Base-by-base conservation (phyloP, 2,329 filamentous ascomycete species). In the Penicillium sp. region DNA sequence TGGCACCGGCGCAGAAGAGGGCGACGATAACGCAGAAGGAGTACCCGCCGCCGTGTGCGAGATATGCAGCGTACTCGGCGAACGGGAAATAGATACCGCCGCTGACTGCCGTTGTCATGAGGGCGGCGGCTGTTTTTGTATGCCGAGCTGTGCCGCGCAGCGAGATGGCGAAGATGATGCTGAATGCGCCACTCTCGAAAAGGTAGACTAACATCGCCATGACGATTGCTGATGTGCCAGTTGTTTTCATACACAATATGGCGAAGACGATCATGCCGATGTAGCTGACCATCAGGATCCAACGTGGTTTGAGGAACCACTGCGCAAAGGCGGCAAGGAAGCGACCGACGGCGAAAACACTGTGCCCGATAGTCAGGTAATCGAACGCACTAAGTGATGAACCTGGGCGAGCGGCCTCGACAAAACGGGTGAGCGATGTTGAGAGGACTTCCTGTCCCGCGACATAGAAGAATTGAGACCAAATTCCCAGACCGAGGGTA, bases 121-220 rank as follows among this genome's bases (percentile, higher is more conserved):
- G 56, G 0, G 76, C 74, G 6, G 76, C 72, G 6, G 77, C 81
- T 28, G 77, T 73, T 58, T 83, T 83, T 13, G 80, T 83, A 59
- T 81, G 76, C 12, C 65, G 70, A 5, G 80, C 81, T 55, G 81
- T 72, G 8, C 81, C 81, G 18, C 81, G 79, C 9, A 85, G 70
- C 2, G 73, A 70, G 53, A 81, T 78, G 11, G 78, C 79, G 55
- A 79, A 84, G 46, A 82, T 78, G 41, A 81, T 75, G 34, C 77
- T 74, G 65, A 83, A 84, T 2, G 79, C 69, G 3, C 81, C 80
- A 9, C 80, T 80, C 66, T 84, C 79, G 56, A 82, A 82, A 54
- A 83, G 77, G 61, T 78, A 81, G 39, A 80, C 59, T 54, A 83
- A 67, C 45, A 80, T 68, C 12, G 75, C 65, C 61, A 78, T 72